Base-by-base conservation (phyloP, 2,329 filamentous ascomycete genomes). In the Stenocarpella maydis region DNA sequence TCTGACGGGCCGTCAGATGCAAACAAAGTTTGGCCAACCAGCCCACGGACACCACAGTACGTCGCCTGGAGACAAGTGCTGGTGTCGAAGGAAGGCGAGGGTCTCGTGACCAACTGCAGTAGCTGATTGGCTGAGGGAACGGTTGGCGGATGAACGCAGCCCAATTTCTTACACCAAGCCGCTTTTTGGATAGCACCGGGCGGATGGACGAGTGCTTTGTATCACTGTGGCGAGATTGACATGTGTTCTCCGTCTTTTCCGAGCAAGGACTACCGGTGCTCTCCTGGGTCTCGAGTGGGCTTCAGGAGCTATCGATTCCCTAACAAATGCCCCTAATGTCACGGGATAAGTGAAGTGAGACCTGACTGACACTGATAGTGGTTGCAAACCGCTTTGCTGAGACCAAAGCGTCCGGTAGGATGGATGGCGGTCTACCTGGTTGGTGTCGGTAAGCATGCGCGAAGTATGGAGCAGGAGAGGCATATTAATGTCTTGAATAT, bases 401-500 rank as follows among this genome's bases (percentile, higher is more conserved):
- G 17, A 15, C 17, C 19, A 21, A 21, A 47, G n/a, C 9, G n/a
- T 24, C 6, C 34, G 6, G 34, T 37, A 2, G 34, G 9, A 31
- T 31, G 31, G 31, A 37, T 37, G 1, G 7, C 9, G 2, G 26
- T 5, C 2, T 47, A 12, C n/a, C 26, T 37, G 10, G 5, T 37
- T 37, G 12, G 34, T 37, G 26, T 9, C 15, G 12, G 5, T 19
- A 8, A 12, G 0, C n/a, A 63, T 49, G n/a, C n/a, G 58, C 17
- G 8, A 24, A 37, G 28, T 37, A 31, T 41, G n/a, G n/a, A n/a
- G n/a, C n/a, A n/a, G 17, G n/a, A 19, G 58, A 37, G 28, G 43
- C 21, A 49, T 63, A 63, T 63, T 49, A 49, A 61, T 61, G 58
- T 61, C 58, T 49, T 49, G 28, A 34, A 47, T 63, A 63, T 63